phyloP scores from a whole-genome alignment of 2,329 filamentous ascomycete genomes.

The Fusarium brachygibbosum region DNA sequence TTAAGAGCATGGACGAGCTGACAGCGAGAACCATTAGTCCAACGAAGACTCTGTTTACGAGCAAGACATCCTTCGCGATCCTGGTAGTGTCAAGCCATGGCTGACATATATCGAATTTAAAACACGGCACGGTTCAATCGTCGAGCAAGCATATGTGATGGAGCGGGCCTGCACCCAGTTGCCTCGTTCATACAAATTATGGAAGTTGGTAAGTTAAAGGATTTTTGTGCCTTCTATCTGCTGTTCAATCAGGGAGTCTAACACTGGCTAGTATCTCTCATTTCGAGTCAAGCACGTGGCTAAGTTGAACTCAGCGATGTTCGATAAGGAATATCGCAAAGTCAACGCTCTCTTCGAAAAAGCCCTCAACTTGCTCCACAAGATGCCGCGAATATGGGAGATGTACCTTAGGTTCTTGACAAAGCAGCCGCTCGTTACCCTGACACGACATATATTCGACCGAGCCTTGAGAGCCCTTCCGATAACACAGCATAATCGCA shows the following conservation, averaged over 20 bases:
- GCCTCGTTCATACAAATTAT: conserved; percentile 96
- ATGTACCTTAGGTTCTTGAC: conserved; percentile 94
- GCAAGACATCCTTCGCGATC: conserved; percentile 90
- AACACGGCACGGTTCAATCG: conserved; percentile 82
- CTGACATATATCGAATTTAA: conserved; percentile 95
- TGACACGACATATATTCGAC: conserved; percentile 90
- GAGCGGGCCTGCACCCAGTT: conserved; percentile 92
- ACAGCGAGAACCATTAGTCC: conserved; percentile 62
- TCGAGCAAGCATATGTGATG: conserved; percentile 89
- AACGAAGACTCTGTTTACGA: conserved; percentile 96
- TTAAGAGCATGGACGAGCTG: conserved; percentile 40
- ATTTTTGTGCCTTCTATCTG: background rate
- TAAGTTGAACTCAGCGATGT: conserved; percentile 85
- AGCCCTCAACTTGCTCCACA: conserved; percentile 92
- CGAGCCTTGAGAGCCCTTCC: conserved; percentile 91
- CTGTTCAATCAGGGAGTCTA: conserved; percentile 2
- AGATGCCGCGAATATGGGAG: conserved; percentile 99
- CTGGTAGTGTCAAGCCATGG: conserved; percentile 92
- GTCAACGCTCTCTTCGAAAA: conserved; percentile 96
- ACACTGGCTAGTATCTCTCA: conserved; percentile 76
- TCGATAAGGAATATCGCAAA: conserved; percentile 86
- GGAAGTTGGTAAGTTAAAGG: conserved; percentile 79
- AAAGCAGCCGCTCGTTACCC: conserved; percentile 90
- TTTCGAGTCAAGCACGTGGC: conserved; percentile 85
- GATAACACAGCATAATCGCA: conserved; percentile 93